Base-by-base conservation (phyloP, 768 basidiomycete species). In the Calocera cornea region DNA sequence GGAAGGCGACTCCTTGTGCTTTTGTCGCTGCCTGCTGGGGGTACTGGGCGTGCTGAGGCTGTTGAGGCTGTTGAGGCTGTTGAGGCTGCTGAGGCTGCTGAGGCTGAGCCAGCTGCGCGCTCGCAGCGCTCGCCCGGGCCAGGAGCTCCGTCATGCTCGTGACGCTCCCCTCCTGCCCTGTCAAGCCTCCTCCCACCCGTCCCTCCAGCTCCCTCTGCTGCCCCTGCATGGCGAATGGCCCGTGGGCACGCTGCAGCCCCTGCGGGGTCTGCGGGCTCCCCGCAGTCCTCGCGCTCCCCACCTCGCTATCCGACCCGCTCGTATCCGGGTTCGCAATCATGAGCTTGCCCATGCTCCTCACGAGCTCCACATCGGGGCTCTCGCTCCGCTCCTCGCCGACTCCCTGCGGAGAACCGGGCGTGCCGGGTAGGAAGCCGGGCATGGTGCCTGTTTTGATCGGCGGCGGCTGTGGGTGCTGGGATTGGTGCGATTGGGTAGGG, bases 321-420 rank as follows among this genome's bases (percentile, higher is more conserved):
- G 41, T 33, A 38, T 67, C 67, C 16, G 67, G 67, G 22, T 67
- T 67, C 2, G 67, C 64, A 38, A 67, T 64, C 38, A 64, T 64
- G 27, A 67, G 54, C 40, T 38, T 64, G 5, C 67, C 67, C 60
- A 67, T 64, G 36, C 64, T 41, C n/a, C 17, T 29, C 34, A 64
- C 54, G 12, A 67, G 29, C 29, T 64, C 60, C 17, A 64, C 34
- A n/a, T 67, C 67, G 33, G 67, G 67, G 36, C 34, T 40, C 22
- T 67, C 64, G 24, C 33, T 12, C 24, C 60, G 31, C 19, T 64
- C 67, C 27, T 34, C 49, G 22, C 29, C n/a, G n/a, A n/a, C n/a
- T n/a, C n/a, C n/a, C n/a, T n/a, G n/a, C n/a, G n/a, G n/a, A n/a
- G n/a, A n/a, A n/a, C n/a, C n/a, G n/a, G n/a, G n/a, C n/a, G n/a